A percentile compares a stretch with the other conserved stretches of the same genome.
These are phyloP conservation scores for Cicer cuneatum DNA, from an alignment of 306 rosid species.

Conservation along the genomic window DNA sequence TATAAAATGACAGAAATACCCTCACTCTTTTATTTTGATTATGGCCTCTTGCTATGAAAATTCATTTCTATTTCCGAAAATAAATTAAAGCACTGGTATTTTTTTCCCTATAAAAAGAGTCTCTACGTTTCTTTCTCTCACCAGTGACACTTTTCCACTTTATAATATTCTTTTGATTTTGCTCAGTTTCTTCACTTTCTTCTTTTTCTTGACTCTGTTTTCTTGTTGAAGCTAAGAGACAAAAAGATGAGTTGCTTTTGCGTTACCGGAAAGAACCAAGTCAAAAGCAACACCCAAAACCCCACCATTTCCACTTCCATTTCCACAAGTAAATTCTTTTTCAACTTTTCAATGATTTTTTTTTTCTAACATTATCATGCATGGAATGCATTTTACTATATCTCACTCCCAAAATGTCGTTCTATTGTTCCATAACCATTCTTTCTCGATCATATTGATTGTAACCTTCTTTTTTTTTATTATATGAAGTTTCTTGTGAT, in stretches of 20 bases:
- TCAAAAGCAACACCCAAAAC: too few relatives aligned
- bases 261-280: too few relatives aligned
- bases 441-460: neutral
- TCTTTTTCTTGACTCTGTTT: neutral
- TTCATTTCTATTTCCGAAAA: too few relatives aligned
- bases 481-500: neutral
- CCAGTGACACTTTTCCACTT: neutral
- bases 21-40: neutral
- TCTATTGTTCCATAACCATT: neutral
- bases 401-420: too few relatives aligned
- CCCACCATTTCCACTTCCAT: neutral
- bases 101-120: too few relatives aligned
- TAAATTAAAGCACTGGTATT: too few relatives aligned
- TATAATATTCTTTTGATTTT: neutral
- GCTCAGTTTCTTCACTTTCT: neutral
- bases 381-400: neutral
- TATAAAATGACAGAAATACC: neutral
- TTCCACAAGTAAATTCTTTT: neutral
- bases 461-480: neutral
- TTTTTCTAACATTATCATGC: neutral
- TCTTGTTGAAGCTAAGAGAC: neutral
- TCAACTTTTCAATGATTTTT: neutral
- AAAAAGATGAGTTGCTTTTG: neutral
- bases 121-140: neutral
- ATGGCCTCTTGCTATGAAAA: too few relatives aligned